These are phyloP conservation scores for Hygrocybe punicea DNA, from an alignment of 768 basidiomycete genomes.

Conservation along the genomic window DNA sequence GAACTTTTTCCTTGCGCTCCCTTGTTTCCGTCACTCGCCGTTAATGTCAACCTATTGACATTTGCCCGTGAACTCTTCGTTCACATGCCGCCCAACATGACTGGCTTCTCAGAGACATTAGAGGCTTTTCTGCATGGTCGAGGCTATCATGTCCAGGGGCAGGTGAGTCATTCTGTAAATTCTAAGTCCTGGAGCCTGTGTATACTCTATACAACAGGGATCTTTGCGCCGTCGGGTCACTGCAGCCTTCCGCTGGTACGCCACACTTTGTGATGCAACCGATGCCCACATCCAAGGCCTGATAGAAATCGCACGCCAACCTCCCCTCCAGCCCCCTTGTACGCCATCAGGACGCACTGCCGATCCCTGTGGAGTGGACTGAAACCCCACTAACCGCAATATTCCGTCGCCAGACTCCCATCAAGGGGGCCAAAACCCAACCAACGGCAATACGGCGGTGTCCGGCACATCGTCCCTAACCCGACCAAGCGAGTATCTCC, in stretches of 20 bases:
- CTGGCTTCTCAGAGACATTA: conserved; percentile 27
- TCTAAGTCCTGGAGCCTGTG: too few species aligned
- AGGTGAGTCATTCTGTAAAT: not conserved
- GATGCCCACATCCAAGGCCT: conserved; percentile 11
- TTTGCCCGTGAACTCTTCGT: conserved; percentile 28
- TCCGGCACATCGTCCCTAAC: not conserved
- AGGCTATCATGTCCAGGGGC: conserved; percentile 21
- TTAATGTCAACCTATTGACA: conserved; percentile 30
- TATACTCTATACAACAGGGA: conserved; percentile 16
- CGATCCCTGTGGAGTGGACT: too few species aligned
- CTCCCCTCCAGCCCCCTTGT: not conserved
- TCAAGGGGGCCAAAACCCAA: not conserved
- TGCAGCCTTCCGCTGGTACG: conserved; percentile 28
- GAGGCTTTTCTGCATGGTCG: conserved; percentile 20
- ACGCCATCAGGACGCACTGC: too few species aligned
- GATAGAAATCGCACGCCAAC: not conserved
- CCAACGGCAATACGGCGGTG: not conserved
- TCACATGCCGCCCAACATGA: conserved; percentile 24
- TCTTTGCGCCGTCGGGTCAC: conserved; percentile 21
- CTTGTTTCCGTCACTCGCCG: conserved; percentile 27
- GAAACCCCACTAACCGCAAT: too few species aligned
- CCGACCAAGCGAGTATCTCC: conserved; percentile 8
- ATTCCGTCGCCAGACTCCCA: too few species aligned
- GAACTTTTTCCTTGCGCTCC: conserved; percentile 31
- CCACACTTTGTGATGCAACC: conserved; percentile 13